Evolutionary conservation across 106 monocot species (phyloP).

Genomic region (Alisma plantagoaquatica): DNA sequence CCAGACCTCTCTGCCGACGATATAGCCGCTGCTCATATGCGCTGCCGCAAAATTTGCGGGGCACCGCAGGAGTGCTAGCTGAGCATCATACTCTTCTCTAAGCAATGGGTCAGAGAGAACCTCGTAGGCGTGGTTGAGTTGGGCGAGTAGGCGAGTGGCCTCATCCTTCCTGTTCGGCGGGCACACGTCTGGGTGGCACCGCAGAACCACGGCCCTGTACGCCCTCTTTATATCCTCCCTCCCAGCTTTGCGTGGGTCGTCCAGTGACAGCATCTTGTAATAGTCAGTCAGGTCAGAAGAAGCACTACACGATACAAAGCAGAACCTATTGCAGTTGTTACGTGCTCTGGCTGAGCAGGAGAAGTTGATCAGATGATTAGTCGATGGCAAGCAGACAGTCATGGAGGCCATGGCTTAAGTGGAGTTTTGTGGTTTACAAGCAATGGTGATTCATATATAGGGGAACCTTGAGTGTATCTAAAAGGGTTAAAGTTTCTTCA

Average conservation of each 20-base stretch:
- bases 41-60: neutral
- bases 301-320: neutral
- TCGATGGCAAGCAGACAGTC: no score
- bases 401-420: no score
- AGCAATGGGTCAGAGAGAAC: conserved; percentile 13
- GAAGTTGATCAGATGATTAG: no score
- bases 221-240: conserved; percentile 22
- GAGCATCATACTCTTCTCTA: conserved; percentile 5
- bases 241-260: neutral
- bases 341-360: no score
- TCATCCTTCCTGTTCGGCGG: conserved; percentile 8
- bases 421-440: no score
- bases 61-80: neutral
- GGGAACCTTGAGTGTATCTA: no score
- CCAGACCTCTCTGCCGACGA: neutral
- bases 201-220: conserved; percentile 13
- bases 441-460: no score
- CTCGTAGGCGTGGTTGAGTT: conserved; percentile 19
- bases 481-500: no score
- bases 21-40: neutral
- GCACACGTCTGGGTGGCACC: conserved; percentile 22
- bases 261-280: conserved; percentile 20
- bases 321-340: no score
- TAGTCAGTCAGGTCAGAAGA: no score
- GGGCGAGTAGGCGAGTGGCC: conserved; percentile 7